These are phyloP conservation scores for Ophiostoma quercus DNA, from an alignment of 2,329 filamentous ascomycete genomes.

Conservation along the genomic window DNA sequence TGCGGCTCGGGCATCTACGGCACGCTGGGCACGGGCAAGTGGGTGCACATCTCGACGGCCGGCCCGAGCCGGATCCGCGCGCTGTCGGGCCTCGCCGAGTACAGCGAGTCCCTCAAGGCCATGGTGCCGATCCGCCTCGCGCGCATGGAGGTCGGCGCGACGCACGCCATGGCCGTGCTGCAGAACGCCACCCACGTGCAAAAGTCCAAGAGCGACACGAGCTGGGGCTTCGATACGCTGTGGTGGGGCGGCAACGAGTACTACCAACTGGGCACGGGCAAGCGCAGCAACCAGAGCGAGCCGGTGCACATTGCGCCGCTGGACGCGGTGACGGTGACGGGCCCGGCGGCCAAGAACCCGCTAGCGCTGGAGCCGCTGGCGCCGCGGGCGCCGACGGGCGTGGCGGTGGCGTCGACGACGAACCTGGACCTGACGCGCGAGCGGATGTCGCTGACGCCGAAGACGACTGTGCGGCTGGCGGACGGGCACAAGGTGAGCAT, in stretches of 20 bases:
- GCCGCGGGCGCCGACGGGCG: constrained; percentile 2
- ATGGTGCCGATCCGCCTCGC: constrained; percentile 73
- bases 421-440: constrained; percentile 48
- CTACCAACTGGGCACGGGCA: constrained; percentile 89
- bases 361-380: not conserved
- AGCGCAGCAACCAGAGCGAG: constrained; percentile 69
- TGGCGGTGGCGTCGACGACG: not conserved
- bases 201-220: constrained; percentile 56
- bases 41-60: constrained; percentile 75
- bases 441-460: constrained; percentile 74
- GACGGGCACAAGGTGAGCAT: constrained; percentile 65
- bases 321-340: constrained; percentile 42
- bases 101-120: constrained; percentile 64
- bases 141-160: constrained; percentile 67
- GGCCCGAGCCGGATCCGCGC: constrained; percentile 74
- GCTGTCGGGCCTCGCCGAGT: constrained; percentile 80
- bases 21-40: constrained; percentile 75
- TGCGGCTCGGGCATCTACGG: constrained; percentile 84
- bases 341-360: not conserved
- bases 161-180: constrained; percentile 78
- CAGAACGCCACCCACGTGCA: constrained; percentile 66
- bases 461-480: constrained; percentile 61
- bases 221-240: constrained; percentile 82
- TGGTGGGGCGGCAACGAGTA: constrained; percentile 96
- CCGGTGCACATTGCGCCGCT: constrained; percentile 76